These are phyloP conservation scores for Phytophthora cajani DNA, from an alignment of 352 stramenopile species.

Conservation along the genomic window DNA sequence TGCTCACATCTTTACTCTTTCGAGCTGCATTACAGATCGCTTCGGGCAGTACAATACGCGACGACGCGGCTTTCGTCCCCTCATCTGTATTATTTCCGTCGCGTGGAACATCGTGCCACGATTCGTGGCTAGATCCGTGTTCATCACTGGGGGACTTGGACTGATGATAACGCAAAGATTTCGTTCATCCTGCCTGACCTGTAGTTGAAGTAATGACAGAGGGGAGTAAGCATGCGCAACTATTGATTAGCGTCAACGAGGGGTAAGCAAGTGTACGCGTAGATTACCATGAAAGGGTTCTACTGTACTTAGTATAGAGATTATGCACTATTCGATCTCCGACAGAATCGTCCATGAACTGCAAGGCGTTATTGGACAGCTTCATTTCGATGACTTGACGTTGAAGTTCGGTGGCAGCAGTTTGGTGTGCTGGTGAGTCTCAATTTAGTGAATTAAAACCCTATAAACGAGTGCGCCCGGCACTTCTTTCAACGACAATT, in stretches of 20 bases:
- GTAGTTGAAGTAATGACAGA: neutral
- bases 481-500: no score
- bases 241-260: no score
- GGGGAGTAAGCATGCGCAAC: neutral
- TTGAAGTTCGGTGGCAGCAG: neutral
- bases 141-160: no score
- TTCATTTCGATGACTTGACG: constrained; percentile 15
- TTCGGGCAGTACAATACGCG: no score
- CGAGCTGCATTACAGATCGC: neutral
- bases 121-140: no score
- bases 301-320: no score
- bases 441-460: no score
- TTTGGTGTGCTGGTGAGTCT: no score
- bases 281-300: no score
- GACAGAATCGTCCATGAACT: constrained; percentile 7
- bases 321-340: no score
- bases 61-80: neutral
- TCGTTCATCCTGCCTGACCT: neutral
- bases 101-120: neutral
- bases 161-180: neutral
- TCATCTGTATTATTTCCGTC: neutral
- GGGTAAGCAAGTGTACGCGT: neutral
- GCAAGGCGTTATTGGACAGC: constrained; percentile 12
- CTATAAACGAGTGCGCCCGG: no score
- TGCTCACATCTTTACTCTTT: neutral